A percentile compares a stretch with the other conserved stretches of the same genome.
phyloP scores from a whole-genome alignment of 192 early-diverging fungal species.

The Mortierella claussenii region DNA sequence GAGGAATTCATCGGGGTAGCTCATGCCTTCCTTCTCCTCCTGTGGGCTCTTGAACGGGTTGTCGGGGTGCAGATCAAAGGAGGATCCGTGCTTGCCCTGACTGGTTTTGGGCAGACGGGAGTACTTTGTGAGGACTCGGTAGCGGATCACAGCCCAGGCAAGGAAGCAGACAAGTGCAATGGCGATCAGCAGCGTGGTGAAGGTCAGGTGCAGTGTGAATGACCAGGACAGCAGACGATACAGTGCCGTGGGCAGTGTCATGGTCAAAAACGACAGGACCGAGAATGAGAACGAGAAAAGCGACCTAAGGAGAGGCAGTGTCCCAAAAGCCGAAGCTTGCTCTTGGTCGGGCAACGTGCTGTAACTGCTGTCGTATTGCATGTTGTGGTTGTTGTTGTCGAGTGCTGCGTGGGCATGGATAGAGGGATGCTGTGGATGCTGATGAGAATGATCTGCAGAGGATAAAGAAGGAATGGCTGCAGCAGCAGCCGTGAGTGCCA shows the following conservation, averaged over 20 bases:
- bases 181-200: conserved; percentile 64
- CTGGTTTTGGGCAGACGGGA: conserved; percentile 70
- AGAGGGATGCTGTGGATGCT: not conserved
- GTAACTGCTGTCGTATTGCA: not conserved
- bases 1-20: conserved; percentile 80
- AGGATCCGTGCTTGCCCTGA: conserved; percentile 47
- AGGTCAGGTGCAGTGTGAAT: conserved; percentile 70
- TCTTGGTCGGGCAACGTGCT: not conserved
- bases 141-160: conserved; percentile 73
- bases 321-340: not conserved
- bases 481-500: conserved; percentile 1
- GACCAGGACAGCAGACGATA: conserved; percentile 69
- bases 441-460: not conserved
- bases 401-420: not conserved
- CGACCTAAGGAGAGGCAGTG: conserved; percentile 24
- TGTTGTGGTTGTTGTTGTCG: not conserved
- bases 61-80: conserved; percentile 84
- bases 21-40: conserved; percentile 64
- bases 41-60: conserved; percentile 55
- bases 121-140: conserved; percentile 77
- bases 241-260: conserved; percentile 62
- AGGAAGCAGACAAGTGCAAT: conserved; percentile 40
- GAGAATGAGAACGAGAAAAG: conserved; percentile 51
- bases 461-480: not conserved
- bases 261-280: conserved; percentile 59